Evolutionary conservation across 2,329 filamentous ascomycete genomes (phyloP).

Genomic region (Sarocladium strictum): DNA sequence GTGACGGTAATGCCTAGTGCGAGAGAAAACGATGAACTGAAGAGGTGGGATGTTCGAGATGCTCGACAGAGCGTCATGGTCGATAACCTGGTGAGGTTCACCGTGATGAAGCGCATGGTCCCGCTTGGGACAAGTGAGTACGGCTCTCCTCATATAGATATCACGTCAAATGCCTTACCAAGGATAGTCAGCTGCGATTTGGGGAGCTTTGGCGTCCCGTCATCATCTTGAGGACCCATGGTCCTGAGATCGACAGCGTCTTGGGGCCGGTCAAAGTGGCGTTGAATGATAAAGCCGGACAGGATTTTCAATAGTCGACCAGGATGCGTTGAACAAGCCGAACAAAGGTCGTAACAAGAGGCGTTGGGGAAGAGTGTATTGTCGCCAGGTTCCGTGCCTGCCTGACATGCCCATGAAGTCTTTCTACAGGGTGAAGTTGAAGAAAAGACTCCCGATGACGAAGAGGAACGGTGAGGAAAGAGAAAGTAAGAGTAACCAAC

Average conservation of each 20-base stretch:
- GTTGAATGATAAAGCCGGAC: background rate
- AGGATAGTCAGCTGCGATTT: conserved; percentile 72
- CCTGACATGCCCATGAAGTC: conserved; percentile 2
- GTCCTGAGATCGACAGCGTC: conserved; percentile 3
- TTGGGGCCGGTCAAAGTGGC: background rate
- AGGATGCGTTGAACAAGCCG: background rate
- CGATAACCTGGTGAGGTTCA: background rate
- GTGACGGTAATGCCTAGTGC: background rate
- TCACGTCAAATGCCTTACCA: conserved; percentile 44
- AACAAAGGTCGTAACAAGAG: background rate
- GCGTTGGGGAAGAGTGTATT: no score
- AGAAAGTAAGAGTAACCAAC: background rate
- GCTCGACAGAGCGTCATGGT: background rate
- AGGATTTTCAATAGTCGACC: background rate
- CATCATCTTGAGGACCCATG: conserved; percentile 3
- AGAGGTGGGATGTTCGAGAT: background rate
- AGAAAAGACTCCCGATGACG: background rate
- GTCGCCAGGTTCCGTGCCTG: background rate
- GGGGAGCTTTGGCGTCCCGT: conserved; percentile 57
- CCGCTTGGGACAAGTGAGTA: conserved; percentile 6
- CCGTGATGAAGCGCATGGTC: background rate
- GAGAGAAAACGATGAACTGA: no score
- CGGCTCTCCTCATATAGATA: background rate
- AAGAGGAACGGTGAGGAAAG: background rate
- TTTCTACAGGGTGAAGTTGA: background rate